Evolutionary conservation across 768 basidiomycete genomes (phyloP), one percentile per base, ranked within the genome.

Genomic region (Boletus rubescentipes): DNA sequence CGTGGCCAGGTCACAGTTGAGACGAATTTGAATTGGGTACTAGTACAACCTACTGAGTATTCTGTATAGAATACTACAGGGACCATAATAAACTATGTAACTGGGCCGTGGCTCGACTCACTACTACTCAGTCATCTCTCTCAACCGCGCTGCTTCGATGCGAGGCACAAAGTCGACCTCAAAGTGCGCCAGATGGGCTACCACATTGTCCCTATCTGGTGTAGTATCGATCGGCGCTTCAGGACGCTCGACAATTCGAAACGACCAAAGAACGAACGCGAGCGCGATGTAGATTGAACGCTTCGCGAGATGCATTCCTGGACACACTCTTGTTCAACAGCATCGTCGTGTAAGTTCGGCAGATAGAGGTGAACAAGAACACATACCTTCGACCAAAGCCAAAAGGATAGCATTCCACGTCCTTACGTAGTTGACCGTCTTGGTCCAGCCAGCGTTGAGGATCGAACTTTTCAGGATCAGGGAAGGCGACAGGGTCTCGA

Each of bases 221-320:
- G 18, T 62, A 0, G 77, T 76, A 63, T 89, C 81, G 49, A 88
- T 83, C 0, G 82, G 81, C 2, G 70, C 64, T 1, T 67, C 61
- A 0, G 78, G 75, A 50, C 82, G 79, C 23, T 77, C 60, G 5
- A 68, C 67, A 29, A 89, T 72, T 1, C 64, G 75, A 70, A 87
- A 87, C 0, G 85, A 79, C 84, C 84, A 87, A 7, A 85, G 73
- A 2, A 84, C 67, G 15, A 83, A 67, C 0, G 85, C 81, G 0
- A 83, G 78, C 57, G 81, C 83, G 41, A 87, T 71, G 62, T 82
- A 85, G 0, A 88, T 68, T 2, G 86, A 86, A 0, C 48, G 53
- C 31, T 55, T 64, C 4, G 64, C 85, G 20, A 87, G 75, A 64
- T 84, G 75, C 59, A 79, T 79, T 2, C 85, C 85, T 0, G 83